Evolutionary conservation across 2,329 filamentous ascomycete species (phyloP), one percentile per base, ranked within the genome.

Genomic region (Ilyonectria destructans): DNA sequence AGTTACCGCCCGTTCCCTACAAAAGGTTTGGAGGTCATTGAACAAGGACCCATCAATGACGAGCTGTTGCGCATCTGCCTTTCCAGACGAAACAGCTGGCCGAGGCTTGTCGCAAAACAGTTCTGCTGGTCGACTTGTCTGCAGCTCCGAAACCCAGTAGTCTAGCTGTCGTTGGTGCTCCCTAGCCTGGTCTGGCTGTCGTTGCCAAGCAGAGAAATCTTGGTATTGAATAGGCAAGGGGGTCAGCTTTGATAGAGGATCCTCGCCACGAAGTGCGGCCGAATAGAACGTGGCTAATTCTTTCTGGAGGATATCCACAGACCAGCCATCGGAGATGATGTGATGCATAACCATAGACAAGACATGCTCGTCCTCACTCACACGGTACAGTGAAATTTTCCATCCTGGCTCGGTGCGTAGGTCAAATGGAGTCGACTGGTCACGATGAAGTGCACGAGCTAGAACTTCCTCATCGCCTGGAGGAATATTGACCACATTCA

Each of bases 241-340:
- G 29, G 17, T 12, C 10, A 54, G 31, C 31, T 35, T 54, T 8
- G 31, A 54, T 6, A 54, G 51, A 35, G 51, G 51, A 35, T 54
- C 51, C 12, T 54, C 51, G 2, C 71, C 7, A 19, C 48, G 62
- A 58, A 73, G 1, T 6, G 54, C 3, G 51, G 69, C 68, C 1
- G 51, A 7, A n/a, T 54, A 54, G 10, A 54, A 54, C 3, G 4
- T 6, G 1, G 55, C 59, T 0, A 75, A 43, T 37, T 75, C 72
- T 4, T 26, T 33, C 3, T 51, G 51, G 9, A 54, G 51, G 10
- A 54, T 10, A 33, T 35, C 56, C 6, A 40, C n/a, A 10, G 72
- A 74, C 74, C 74, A 75, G 10, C 74, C 74, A 58, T 76, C 73
- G 1, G 69, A 68, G 3, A 75, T 67, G 19, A 71, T 70, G 31